Evolutionary conservation across 2,329 filamentous ascomycete species (phyloP), one percentile per base, ranked within the genome.

Genomic region (Alternaria incomplexa): DNA sequence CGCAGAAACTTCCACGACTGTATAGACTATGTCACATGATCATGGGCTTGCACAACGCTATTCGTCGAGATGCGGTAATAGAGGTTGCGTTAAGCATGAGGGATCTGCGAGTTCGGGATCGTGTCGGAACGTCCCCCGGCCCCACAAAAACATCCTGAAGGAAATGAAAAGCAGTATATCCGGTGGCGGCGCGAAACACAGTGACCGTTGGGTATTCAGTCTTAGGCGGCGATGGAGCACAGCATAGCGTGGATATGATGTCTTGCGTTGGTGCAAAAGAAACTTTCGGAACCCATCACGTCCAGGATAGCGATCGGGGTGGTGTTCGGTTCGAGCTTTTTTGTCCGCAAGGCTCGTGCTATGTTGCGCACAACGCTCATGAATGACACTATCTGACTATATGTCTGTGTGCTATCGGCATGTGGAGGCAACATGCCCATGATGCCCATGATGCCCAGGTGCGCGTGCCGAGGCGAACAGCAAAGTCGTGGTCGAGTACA

Each of bases 51-150:
- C 28, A 22, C 28, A 30, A 17, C 43, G 20, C 26, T 15, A 72
- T 66, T 72, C 64, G 66, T n/a, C 46, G 48, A 30, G 10, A 40
- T 26, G 4, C 48, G 6, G 17, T 52, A 52, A 64, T 61, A 32
- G 64, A 65, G 59, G 66, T 66, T 52, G 60, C 58, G 52, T 66
- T 66, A 71, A 73, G 69, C 68, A 70, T 66, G 57, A 66, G 54
- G 46, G 65, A 69, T 71, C 62, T 62, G 54, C 66, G 56, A 17
- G n/a, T n/a, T n/a, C n/a, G n/a, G n/a, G n/a, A n/a, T n/a, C n/a
- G n/a, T n/a, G n/a, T 70, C 61, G 65, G 3, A 20, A 20, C 20
- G 20, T 20, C 20, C 20, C n/a, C 57, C 44, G 25, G 58, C 48
- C 57, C 54, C 50, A 56, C 61, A 53, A 43, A 51, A 25, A 30